Conservation (phyloP, 2,329 filamentous ascomycete genomes). For the Pseudocercospora musae region DNA sequence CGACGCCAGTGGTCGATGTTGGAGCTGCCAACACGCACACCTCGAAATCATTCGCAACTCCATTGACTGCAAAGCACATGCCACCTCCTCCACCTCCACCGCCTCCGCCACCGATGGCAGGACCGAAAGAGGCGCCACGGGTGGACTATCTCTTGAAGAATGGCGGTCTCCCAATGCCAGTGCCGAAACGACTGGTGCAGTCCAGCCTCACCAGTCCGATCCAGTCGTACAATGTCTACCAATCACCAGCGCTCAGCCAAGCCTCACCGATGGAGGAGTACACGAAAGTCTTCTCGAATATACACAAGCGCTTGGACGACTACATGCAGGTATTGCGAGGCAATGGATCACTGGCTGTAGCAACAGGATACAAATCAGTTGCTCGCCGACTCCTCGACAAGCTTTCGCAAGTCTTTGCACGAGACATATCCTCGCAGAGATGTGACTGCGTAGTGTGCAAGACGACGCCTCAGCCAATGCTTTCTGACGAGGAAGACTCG, state of each 20-base stretch:
- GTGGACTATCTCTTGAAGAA: conserved; percentile 92
- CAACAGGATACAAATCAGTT: conserved; percentile 92
- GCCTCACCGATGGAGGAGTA: conserved; percentile 35
- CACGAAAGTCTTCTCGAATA: conserved; percentile 69
- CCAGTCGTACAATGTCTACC: conserved; percentile 58
- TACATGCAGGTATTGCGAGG: conserved; percentile 78
- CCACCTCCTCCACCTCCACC: conserved; percentile 55
- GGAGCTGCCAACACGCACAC: conserved; percentile 43
- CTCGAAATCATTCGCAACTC: conserved; percentile 37
- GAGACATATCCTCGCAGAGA: conserved; percentile 83
- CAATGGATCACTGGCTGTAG: conserved; percentile 87
- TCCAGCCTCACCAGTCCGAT: conserved; percentile 54
- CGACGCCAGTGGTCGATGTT: conserved; percentile 42
- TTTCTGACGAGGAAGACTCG: conserved; percentile 54
- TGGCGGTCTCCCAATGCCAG: conserved; percentile 69
- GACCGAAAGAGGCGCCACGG: conserved; percentile 67
- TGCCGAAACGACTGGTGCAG: conserved; percentile 71
- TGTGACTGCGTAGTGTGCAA: conserved; percentile 85
- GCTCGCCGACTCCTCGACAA: conserved; percentile 84
- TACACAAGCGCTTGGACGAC: conserved; percentile 78
- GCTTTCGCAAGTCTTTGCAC: conserved; percentile 88
- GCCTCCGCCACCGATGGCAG: conserved; percentile 66
- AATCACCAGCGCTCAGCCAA: conserved; percentile 49
- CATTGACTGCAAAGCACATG: conserved; percentile 27
- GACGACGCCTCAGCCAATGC: conserved; percentile 36